A percentile compares a stretch with the other conserved stretches of the same genome.
Conservation (phyloP, 169 alveolate genomes). For the Hepatocystis sp. region DNA sequence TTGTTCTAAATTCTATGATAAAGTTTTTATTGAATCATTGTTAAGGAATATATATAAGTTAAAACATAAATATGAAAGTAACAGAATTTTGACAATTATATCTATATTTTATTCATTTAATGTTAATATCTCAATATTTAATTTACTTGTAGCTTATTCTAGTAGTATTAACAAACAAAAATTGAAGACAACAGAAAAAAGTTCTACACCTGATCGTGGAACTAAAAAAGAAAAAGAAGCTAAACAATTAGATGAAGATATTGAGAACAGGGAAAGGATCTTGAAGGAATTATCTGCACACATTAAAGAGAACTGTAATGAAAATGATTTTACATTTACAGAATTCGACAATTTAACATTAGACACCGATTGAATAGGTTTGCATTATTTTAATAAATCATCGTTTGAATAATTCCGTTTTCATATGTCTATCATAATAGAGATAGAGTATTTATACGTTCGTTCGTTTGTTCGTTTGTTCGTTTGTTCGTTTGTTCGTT, state of each 20-base stretch:
- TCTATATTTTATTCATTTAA: constrained; percentile 48
- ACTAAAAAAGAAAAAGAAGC: too few relatives aligned
- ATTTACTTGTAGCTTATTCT: constrained; percentile 23
- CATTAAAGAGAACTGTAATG: constrained; percentile 19
- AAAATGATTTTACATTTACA: constrained; percentile 18
- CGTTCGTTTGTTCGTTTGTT: too few relatives aligned
- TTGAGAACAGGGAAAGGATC: constrained; percentile 64
- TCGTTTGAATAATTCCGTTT: too few relatives aligned
- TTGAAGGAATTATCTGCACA: constrained; percentile 51
- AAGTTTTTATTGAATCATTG: constrained; percentile 38
- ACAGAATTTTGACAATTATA: constrained; percentile 22
- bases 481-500: too few relatives aligned
- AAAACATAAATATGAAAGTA: constrained; percentile 35
- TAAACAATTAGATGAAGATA: constrained; percentile 52
- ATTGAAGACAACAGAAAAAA: constrained; percentile 17
- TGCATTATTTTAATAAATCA: too few relatives aligned
- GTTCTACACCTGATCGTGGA: background rate
- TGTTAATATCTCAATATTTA: constrained; percentile 31
- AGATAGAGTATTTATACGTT: too few relatives aligned
- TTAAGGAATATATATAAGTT: constrained; percentile 51
- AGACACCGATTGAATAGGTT: background rate
- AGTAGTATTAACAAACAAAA: too few relatives aligned
- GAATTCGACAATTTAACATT: constrained; percentile 36
- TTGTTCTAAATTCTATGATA: constrained; percentile 37
- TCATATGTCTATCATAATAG: too few relatives aligned